phyloP scores from a whole-genome alignment of 1,284 basidiomycete species.

The Grifola frondosa region DNA sequence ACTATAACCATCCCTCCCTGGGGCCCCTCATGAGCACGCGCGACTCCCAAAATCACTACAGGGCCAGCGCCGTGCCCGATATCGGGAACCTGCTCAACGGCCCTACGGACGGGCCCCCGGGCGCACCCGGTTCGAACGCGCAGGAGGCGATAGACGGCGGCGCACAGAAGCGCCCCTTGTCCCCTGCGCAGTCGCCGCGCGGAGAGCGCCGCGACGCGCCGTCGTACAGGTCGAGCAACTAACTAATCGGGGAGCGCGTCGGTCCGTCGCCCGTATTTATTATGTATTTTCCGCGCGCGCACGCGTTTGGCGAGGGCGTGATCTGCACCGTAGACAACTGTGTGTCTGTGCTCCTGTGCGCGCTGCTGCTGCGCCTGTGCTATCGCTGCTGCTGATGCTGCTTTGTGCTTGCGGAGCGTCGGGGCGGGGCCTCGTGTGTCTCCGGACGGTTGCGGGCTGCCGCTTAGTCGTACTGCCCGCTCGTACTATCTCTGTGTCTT shows the following conservation, averaged over 20 bases:
- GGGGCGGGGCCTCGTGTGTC: no score
- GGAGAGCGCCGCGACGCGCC: constrained; percentile 21
- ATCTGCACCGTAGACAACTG: constrained; percentile 9
- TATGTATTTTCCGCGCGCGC: constrained; percentile 20
- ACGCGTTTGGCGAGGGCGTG: constrained; percentile 5
- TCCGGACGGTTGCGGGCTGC: no score
- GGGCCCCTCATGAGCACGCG: constrained; percentile 39
- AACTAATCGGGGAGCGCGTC: no score
- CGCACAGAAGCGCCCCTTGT: constrained; percentile 14
- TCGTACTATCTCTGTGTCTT: no score
- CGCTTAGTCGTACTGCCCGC: no score
- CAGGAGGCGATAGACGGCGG: constrained; percentile 8
- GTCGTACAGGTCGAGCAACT: constrained; percentile 21
- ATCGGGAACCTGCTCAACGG: constrained; percentile 31
- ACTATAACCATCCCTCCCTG: constrained; percentile 49
- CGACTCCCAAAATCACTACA: constrained; percentile 18
- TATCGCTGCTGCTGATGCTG: no score
- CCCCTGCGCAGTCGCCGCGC: constrained; percentile 14
- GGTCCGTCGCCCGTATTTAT: constrained; percentile 19
- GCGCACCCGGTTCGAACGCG: constrained; percentile 7
- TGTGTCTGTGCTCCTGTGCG: constrained; percentile 3
- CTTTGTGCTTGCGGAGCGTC: no score
- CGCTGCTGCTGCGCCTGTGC: no score
- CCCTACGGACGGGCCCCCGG: constrained; percentile 13
- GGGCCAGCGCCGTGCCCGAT: constrained; percentile 21